Conservation (phyloP, 176 grass and related monocot species). For the Eleusine coracana region DNA sequence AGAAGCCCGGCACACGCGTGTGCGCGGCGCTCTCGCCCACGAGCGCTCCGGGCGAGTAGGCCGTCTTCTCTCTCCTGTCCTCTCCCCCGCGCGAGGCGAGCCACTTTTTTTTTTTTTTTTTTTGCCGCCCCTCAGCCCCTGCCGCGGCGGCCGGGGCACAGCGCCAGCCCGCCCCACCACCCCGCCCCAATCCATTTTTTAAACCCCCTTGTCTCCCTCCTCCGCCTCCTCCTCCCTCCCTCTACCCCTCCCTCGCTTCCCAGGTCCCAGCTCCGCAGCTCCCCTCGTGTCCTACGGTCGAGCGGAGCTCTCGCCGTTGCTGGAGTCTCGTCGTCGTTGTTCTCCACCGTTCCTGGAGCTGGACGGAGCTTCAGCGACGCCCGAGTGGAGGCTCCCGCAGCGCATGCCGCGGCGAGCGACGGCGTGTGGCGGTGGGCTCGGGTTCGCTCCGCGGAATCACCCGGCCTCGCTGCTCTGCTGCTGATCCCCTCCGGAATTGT, state of each 20-base stretch:
- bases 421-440: neutral
- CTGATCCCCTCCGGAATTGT: constrained; percentile 12
- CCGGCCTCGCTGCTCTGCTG: neutral
- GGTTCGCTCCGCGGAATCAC: neutral
- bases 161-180: constrained; percentile 32
- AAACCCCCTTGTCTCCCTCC: constrained; percentile 47
- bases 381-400: neutral
- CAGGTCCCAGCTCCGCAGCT: neutral
- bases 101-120: constrained; percentile 28
- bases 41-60: no score
- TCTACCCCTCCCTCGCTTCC: constrained; percentile 2
- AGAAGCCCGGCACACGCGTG: no score
- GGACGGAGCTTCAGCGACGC: neutral
- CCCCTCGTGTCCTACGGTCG: neutral
- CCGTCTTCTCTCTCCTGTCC: no score
- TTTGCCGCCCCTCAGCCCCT: neutral
- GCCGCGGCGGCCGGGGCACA: constrained; percentile 34
- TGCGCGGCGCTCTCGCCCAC: no score
- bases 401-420: constrained; percentile 9
- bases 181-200: constrained; percentile 26
- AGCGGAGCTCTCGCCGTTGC: neutral
- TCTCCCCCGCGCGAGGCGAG: neutral
- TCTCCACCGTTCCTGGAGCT: neutral
- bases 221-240: neutral
- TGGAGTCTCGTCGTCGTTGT: neutral